These are phyloP conservation scores for Aspergillus candidus DNA, from an alignment of 2,329 filamentous ascomycete genomes.

Conservation along the genomic window DNA sequence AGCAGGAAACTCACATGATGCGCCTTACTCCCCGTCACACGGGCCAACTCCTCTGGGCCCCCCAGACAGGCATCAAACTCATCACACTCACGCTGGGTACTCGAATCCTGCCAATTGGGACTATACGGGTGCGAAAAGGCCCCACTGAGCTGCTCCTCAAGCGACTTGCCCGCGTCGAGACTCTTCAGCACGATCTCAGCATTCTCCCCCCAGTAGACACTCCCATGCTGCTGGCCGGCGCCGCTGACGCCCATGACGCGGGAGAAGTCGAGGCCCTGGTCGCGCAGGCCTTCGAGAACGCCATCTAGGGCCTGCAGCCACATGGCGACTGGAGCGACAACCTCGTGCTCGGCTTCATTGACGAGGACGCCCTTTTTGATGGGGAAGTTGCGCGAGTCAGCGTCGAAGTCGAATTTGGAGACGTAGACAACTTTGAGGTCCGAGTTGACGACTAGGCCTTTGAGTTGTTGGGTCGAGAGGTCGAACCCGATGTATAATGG, in stretches of 20 bases:
- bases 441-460: constrained; percentile 82
- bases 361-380: constrained; percentile 83
- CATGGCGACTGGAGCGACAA: constrained; percentile 87
- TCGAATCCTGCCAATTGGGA: constrained; percentile 97
- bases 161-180: constrained; percentile 54
- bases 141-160: constrained; percentile 65
- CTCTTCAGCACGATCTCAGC: constrained; percentile 59
- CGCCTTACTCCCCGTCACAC: constrained; percentile 81
- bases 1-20: constrained; percentile 66
- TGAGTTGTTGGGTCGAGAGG: constrained; percentile 92
- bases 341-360: constrained; percentile 76
- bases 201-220: constrained; percentile 78
- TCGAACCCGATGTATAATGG: constrained; percentile 89
- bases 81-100: constrained; percentile 87
- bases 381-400: constrained; percentile 69
- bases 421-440: constrained; percentile 73
- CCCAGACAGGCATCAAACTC: constrained; percentile 72
- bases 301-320: constrained; percentile 91
- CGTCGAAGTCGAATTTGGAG: constrained; percentile 93
- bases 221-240: constrained; percentile 95
- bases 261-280: constrained; percentile 64
- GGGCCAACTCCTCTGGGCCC: constrained; percentile 61
- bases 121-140: constrained; percentile 81
- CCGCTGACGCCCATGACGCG: constrained; percentile 78
- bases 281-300: constrained; percentile 66